Percentiles rank a stretch among this genome's conserved stretches.
phyloP scores from a whole-genome alignment of 129 eudicot genomes.

The Chrysanthemum makinoi region DNA sequence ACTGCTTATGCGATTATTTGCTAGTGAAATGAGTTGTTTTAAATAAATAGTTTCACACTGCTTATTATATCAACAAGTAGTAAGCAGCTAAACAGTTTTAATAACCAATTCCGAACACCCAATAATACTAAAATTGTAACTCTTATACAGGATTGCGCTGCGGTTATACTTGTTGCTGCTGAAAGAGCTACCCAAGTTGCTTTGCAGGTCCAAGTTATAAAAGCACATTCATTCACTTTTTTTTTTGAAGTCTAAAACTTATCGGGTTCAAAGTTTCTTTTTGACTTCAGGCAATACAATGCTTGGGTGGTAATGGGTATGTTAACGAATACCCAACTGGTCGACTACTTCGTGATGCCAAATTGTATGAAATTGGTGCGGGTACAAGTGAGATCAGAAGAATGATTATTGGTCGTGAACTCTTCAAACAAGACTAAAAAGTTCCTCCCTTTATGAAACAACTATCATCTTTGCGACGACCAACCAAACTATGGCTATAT shows the following conservation, averaged over 20 bases:
- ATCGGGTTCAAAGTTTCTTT: neutral
- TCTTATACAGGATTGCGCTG: constrained; percentile 75
- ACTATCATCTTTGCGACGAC: too few relatives aligned
- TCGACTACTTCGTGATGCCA: constrained; percentile 88
- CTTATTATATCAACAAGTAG: too few relatives aligned
- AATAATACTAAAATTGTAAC: neutral
- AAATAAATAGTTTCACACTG: too few relatives aligned
- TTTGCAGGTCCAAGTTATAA: constrained; percentile 54
- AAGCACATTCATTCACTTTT: neutral
- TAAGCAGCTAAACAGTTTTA: too few relatives aligned
- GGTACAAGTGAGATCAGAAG: constrained; percentile 94
- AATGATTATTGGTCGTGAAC: constrained; percentile 78
- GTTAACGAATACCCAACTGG: constrained; percentile 89
- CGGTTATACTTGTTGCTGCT: constrained; percentile 78
- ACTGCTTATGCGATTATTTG: too few relatives aligned
- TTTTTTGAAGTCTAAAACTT: neutral
- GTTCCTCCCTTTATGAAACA: neutral
- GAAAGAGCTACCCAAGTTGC: constrained; percentile 99
- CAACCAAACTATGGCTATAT: too few relatives aligned
- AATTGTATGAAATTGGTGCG: constrained; percentile 89
- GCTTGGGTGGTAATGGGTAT: constrained; percentile 94
- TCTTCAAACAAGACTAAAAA: constrained; percentile 57
- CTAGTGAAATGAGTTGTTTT: too few relatives aligned
- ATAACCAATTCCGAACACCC: too few relatives aligned
- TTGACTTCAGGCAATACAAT: constrained; percentile 72